These are phyloP conservation scores for Leccinellum albellum DNA, from an alignment of 768 basidiomycete species.

Conservation along the genomic window DNA sequence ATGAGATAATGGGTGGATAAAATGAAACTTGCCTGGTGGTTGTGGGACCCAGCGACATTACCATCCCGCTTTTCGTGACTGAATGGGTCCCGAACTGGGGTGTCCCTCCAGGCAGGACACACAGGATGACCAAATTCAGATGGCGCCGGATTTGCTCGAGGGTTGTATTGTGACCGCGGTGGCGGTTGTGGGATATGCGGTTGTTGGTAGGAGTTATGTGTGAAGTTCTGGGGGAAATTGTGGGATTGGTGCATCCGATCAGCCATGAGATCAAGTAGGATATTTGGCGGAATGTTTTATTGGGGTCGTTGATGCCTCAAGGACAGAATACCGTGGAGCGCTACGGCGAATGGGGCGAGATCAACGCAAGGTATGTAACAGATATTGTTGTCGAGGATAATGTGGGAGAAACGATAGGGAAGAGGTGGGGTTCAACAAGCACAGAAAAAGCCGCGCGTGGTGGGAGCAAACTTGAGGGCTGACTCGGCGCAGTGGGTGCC, in stretches of 20 bases:
- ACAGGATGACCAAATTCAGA: conserved; percentile 41
- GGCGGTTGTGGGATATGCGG: conserved; percentile 41
- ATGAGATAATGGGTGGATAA: conserved; percentile 11
- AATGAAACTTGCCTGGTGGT: conserved; percentile 43
- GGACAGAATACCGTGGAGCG: conserved; percentile 18
- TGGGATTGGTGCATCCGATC: conserved; percentile 40
- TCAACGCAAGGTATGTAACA: conserved; percentile 19
- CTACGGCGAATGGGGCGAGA: conserved; percentile 21
- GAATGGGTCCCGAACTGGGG: conserved; percentile 34
- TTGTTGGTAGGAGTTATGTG: conserved; percentile 38
- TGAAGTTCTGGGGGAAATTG: conserved; percentile 42
- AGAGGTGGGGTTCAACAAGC: conserved; percentile 32
- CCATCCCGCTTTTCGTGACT: conserved; percentile 40
- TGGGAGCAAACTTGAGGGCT: conserved; percentile 37
- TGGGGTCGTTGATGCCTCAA: conserved; percentile 28
- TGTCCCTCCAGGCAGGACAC: background rate
- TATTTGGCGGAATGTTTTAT: conserved; percentile 11
- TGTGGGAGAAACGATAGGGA: conserved; percentile 44
- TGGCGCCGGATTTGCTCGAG: conserved; percentile 35
- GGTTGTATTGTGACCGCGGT: conserved; percentile 42
- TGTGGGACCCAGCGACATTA: conserved; percentile 33
- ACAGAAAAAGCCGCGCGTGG: conserved; percentile 44
- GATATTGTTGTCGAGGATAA: conserved; percentile 25
- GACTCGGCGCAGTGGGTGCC: background rate
- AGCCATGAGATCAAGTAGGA: conserved; percentile 47